A percentile compares a stretch with the other conserved stretches of the same genome.
These are phyloP conservation scores for Nicotiana knightiana DNA, from an alignment of 257 asterid species.

Conservation along the genomic window DNA sequence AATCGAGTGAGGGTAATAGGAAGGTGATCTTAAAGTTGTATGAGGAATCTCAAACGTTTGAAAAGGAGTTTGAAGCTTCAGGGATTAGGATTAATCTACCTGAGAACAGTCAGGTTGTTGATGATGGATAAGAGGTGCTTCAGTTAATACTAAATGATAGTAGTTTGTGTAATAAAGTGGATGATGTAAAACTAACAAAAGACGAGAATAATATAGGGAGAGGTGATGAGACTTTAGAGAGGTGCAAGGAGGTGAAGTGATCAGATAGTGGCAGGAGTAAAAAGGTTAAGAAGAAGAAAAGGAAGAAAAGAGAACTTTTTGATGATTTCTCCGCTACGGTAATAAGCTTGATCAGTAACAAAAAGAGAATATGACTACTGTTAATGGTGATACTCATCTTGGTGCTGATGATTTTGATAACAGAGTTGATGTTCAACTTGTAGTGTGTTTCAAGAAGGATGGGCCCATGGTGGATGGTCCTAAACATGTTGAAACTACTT, in stretches of 20 bases:
- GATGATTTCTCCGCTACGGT: conserved; percentile 13
- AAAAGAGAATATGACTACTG: conserved; percentile 8
- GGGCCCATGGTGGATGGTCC: too few relatives aligned
- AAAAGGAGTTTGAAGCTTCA: conserved; percentile 51
- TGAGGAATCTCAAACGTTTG: conserved; percentile 65
- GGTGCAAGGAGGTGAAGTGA: conserved; percentile 46
- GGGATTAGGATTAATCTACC: conserved; percentile 48
- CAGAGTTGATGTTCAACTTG: too few relatives aligned
- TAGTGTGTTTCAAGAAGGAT: too few relatives aligned
- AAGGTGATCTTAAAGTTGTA: conserved; percentile 59
- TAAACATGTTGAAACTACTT: too few relatives aligned
- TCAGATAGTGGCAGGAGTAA: conserved; percentile 31
- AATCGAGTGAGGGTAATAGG: conserved; percentile 47
- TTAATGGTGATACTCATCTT: conserved; percentile 5
- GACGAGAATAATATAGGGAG: neutral
- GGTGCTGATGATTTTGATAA: too few relatives aligned
- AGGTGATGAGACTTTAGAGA: conserved; percentile 24
- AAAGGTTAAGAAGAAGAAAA: conserved; percentile 30
- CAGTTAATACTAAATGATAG: too few relatives aligned
- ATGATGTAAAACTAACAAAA: too few relatives aligned
- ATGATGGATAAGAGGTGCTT: too few relatives aligned
- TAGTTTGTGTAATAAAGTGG: too few relatives aligned
- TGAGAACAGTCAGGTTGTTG: conserved; percentile 22
- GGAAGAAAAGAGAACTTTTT: conserved; percentile 23
- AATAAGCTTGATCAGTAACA: conserved; percentile 9